A percentile compares a stretch with the other conserved stretches of the same genome.
Evolutionary conservation across 2,329 filamentous ascomycete species (phyloP).

Genomic region (Penicillium sp.): DNA sequence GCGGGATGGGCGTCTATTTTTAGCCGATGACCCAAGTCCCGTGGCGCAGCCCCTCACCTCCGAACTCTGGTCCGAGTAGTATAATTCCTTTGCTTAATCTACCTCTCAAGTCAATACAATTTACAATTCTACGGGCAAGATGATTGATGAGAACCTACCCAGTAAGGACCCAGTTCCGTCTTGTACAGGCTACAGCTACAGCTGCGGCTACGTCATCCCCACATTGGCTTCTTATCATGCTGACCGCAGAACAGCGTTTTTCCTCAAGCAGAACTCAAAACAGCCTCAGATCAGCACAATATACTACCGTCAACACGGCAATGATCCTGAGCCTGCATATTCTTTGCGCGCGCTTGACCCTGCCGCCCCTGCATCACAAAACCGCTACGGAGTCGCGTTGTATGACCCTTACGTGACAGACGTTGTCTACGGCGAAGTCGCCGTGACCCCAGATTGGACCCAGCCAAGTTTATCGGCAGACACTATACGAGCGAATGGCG

Average conservation of each 20-base stretch:
- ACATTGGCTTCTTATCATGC: slow-evolving; percentile 8
- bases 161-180: slow-evolving; percentile 54
- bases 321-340: slow-evolving; percentile 77
- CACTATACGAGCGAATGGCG: slow-evolving; percentile 69
- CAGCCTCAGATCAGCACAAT: slow-evolving; percentile 39
- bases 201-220: slow-evolving; percentile 17
- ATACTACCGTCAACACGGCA: slow-evolving; percentile 66
- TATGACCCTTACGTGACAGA: slow-evolving; percentile 78
- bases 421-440: slow-evolving; percentile 82
- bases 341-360: slow-evolving; percentile 75
- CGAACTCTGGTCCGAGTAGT: background rate
- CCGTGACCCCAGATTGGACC: slow-evolving; percentile 80
- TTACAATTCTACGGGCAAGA: slow-evolving; percentile 39
- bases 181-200: background rate
- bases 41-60: slow-evolving; percentile 18
- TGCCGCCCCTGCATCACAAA: slow-evolving; percentile 65
- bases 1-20: slow-evolving; percentile 27
- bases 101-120: background rate
- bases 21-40: slow-evolving; percentile 21
- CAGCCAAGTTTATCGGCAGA: slow-evolving; percentile 79
- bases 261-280: slow-evolving; percentile 53
- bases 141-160: slow-evolving; percentile 95
- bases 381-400: slow-evolving; percentile 82
- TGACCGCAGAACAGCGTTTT: slow-evolving; percentile 52
- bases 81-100: slow-evolving; percentile 9